These are phyloP conservation scores for Aspergillus eucalypticola DNA, from an alignment of 2,329 filamentous ascomycete genomes.

Conservation along the genomic window DNA sequence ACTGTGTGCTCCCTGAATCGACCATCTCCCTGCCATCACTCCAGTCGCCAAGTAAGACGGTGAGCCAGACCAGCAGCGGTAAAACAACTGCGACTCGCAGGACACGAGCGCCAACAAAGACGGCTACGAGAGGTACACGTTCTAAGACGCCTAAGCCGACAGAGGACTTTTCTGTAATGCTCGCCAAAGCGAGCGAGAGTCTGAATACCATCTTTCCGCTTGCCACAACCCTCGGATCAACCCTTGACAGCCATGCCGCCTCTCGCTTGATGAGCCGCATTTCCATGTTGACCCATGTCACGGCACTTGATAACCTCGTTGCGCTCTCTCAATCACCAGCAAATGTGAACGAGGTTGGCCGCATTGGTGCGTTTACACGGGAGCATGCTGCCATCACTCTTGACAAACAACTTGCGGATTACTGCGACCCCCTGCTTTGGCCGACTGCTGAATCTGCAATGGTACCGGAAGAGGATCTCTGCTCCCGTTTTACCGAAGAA, in stretches of 20 bases:
- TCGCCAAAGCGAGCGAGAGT: constrained; percentile 38
- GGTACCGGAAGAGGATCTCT: constrained; percentile 42
- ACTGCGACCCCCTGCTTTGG: constrained; percentile 53
- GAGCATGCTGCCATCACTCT: constrained; percentile 42
- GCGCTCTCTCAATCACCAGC: constrained; percentile 35
- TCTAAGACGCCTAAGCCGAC: constrained; percentile 31
- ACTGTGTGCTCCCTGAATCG: constrained; percentile 87
- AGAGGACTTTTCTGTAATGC: constrained; percentile 39
- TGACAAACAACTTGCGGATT: constrained; percentile 48
- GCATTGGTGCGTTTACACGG: constrained; percentile 43
- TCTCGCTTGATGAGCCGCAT: constrained; percentile 43
- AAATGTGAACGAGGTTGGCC: constrained; percentile 44
- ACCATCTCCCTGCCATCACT: constrained; percentile 83
- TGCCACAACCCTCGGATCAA: constrained; percentile 39
- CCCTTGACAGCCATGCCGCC: constrained; percentile 40
- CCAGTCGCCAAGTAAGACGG: constrained; percentile 32
- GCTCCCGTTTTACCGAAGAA: constrained; percentile 69
- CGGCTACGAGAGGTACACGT: constrained; percentile 29
- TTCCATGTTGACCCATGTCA: constrained; percentile 46
- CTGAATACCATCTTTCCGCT: constrained; percentile 36
- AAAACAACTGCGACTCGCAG: constrained; percentile 28
- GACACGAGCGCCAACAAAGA: constrained; percentile 29
- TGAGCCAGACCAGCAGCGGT: constrained; percentile 39
- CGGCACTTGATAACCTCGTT: constrained; percentile 31
- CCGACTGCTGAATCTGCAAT: constrained; percentile 36